phyloP scores from a whole-genome alignment of 306 rosid genomes.

The Casuarina glauca region DNA sequence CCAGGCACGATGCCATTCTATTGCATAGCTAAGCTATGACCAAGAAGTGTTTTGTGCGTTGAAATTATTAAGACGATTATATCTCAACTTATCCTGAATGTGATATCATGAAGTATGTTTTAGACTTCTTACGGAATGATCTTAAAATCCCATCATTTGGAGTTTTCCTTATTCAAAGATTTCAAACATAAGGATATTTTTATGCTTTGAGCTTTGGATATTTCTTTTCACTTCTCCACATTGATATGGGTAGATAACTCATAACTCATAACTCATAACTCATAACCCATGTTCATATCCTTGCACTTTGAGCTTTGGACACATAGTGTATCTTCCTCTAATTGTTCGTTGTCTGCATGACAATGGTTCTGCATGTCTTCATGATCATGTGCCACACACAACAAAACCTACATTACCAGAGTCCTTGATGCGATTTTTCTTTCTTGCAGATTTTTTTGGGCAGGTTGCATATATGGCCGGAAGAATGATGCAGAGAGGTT shows the following conservation, averaged over 20 bases:
- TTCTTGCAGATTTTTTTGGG: constrained; percentile 61
- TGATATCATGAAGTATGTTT: background rate
- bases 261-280: no score
- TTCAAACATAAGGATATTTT: background rate
- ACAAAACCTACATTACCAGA: constrained; percentile 20
- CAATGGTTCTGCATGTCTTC: constrained; percentile 12
- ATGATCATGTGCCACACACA: constrained; percentile 21
- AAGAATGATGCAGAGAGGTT: constrained; percentile 83
- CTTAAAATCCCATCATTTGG: background rate
- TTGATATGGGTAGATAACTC: no score
- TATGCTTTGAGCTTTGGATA: background rate
- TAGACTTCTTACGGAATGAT: background rate
- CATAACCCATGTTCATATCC: no score
- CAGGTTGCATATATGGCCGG: constrained; percentile 86
- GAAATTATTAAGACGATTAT: background rate
- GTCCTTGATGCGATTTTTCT: constrained; percentile 7
- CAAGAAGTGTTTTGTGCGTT: background rate
- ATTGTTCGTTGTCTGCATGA: constrained; percentile 11
- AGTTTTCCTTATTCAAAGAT: background rate
- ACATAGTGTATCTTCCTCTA: constrained; percentile 7
- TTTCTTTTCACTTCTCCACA: background rate
- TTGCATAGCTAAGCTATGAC: background rate
- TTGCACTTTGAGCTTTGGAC: no score
- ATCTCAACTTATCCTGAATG: background rate
- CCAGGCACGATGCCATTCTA: background rate